These are phyloP conservation scores for Strigomonas galati DNA, from an alignment of 208 protist species.

Conservation along the genomic window DNA sequence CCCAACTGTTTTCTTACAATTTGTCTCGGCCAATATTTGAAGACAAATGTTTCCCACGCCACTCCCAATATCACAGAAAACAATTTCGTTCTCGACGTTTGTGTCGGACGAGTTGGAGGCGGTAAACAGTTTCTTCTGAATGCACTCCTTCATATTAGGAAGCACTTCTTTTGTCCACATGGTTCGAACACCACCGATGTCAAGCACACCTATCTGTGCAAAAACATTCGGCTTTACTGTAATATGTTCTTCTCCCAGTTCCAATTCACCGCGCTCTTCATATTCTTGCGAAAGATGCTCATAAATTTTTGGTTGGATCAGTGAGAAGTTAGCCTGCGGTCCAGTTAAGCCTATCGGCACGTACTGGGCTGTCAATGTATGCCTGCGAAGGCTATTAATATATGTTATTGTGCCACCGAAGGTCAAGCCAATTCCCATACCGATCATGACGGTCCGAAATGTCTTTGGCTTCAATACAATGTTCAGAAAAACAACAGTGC, in stretches of 20 bases:
- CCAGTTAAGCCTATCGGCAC: slow-evolving; percentile 26
- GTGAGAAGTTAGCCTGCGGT: slow-evolving; percentile 41
- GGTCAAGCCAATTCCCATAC: slow-evolving; percentile 25
- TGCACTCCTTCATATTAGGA: slow-evolving; percentile 25
- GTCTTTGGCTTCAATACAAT: slow-evolving; percentile 31
- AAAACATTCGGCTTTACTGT: slow-evolving; percentile 77
- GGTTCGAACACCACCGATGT: slow-evolving; percentile 63
- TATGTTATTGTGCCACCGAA: slow-evolving; percentile 38
- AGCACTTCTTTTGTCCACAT: slow-evolving; percentile 72
- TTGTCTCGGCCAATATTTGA: slow-evolving; percentile 75
- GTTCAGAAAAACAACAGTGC: slow-evolving; percentile 32
- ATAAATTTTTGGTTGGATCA: slow-evolving; percentile 50
- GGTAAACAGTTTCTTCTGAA: slow-evolving; percentile 15
- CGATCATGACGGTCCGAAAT: slow-evolving; percentile 38
- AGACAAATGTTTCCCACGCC: slow-evolving; percentile 80
- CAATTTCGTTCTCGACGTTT: slow-evolving; percentile 42
- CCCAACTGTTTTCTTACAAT: slow-evolving; percentile 63
- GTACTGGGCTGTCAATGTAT: slow-evolving; percentile 51
- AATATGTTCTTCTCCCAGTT: slow-evolving; percentile 59
- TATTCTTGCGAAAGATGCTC: slow-evolving; percentile 52
- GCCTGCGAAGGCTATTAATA: slow-evolving; percentile 43
- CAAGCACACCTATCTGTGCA: slow-evolving; percentile 72
- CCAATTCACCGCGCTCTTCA: slow-evolving; percentile 53
- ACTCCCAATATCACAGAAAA: slow-evolving; percentile 88
- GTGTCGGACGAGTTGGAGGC: slow-evolving; percentile 20